Evolutionary conservation across 768 basidiomycete genomes (phyloP).

Genomic region (Leccinum rimulosum): DNA sequence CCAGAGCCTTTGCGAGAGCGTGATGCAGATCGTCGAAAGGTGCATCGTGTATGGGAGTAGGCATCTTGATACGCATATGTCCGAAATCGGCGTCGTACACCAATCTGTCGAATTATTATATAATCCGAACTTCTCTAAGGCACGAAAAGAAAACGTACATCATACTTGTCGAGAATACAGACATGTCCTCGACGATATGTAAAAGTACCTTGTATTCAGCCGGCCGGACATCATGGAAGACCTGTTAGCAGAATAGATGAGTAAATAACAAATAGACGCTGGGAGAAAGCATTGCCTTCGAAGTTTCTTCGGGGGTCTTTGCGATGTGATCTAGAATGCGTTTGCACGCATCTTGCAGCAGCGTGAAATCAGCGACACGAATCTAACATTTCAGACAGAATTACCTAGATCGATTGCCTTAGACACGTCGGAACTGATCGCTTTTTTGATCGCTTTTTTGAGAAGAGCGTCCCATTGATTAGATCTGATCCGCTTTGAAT

Average conservation of each 20-base stretch:
- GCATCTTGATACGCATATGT: not conserved
- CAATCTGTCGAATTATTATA: not conserved
- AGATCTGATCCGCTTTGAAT: not conserved
- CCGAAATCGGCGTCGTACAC: not conserved
- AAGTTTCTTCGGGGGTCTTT: not conserved
- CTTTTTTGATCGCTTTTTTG: not conserved
- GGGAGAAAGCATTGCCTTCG: not conserved
- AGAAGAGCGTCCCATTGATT: not conserved
- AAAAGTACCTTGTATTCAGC: not conserved
- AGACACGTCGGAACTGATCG: not conserved
- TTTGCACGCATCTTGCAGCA: not conserved
- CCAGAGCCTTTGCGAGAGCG: not conserved
- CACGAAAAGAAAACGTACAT: not conserved
- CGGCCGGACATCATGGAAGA: not conserved
- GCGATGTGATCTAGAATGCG: not conserved
- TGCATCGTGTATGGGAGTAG: not conserved
- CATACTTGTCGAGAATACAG: not conserved
- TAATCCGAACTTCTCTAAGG: not conserved
- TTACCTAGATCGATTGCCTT: not conserved
- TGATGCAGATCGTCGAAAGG: not conserved
- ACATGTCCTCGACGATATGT: not conserved
- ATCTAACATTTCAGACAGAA: not conserved
- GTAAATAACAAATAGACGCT: no score
- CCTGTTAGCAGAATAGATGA: not conserved
- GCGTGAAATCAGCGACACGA: not conserved